Evolutionary conservation across 106 monocot genomes (phyloP).

Genomic region (Platanthera guangdongensis): DNA sequence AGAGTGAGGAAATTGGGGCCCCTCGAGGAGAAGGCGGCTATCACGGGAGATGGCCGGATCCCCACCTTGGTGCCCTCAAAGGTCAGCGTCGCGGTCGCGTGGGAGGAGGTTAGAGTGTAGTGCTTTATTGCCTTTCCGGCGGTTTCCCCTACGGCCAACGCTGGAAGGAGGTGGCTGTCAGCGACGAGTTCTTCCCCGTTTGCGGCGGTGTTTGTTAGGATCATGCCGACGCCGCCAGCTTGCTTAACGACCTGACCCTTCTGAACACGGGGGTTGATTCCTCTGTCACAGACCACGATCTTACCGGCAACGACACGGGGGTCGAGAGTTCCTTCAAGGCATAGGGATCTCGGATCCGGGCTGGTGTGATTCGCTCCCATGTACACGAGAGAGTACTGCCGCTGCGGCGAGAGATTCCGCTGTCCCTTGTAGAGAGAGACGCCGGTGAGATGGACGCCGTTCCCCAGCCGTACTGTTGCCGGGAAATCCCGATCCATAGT

Average conservation of each 20-base stretch:
- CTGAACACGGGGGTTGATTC: conserved; percentile 71
- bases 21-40: conserved; percentile 84
- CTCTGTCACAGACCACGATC: conserved; percentile 84
- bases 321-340: conserved; percentile 66
- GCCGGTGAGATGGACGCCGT: conserved; percentile 39
- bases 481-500: conserved; percentile 88
- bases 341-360: conserved; percentile 58
- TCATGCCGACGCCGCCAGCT: conserved; percentile 81
- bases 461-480: conserved; percentile 42
- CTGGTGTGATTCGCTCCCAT: conserved; percentile 37
- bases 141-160: conserved; percentile 45
- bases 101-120: conserved; percentile 16
- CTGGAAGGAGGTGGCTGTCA: conserved; percentile 77
- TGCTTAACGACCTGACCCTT: conserved; percentile 83
- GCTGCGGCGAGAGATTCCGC: conserved; percentile 19
- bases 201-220: conserved; percentile 58
- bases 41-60: conserved; percentile 73
- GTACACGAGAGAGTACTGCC: conserved; percentile 64
- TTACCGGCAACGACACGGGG: conserved; percentile 54
- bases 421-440: conserved; percentile 74
- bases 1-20: conserved; percentile 72
- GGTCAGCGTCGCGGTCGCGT: conserved; percentile 42
- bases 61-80: conserved; percentile 77
- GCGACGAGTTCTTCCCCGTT: conserved; percentile 85
- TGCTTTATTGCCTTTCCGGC: conserved; percentile 48